These are phyloP conservation scores for Aspergillus carlsbadensis DNA, from an alignment of 495 filamentous ascomycete genomes.

Conservation along the genomic window DNA sequence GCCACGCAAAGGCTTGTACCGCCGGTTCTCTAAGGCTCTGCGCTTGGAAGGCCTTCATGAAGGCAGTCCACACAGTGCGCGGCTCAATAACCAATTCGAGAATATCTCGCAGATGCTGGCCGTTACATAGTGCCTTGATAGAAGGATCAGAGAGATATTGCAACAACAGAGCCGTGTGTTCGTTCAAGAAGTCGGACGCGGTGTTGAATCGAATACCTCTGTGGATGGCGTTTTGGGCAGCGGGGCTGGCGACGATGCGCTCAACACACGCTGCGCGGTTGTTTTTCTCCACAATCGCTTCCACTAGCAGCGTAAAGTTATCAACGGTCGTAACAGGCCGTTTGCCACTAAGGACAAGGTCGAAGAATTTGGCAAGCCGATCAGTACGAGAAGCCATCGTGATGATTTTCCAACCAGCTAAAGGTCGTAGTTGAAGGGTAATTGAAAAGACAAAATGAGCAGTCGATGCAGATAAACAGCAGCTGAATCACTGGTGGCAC, in stretches of 20 bases:
- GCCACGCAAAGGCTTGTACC: conserved; percentile 55
- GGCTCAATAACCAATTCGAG: conserved; percentile 55
- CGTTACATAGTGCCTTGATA: conserved; percentile 54
- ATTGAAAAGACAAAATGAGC: background rate
- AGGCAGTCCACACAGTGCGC: conserved; percentile 58
- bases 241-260: conserved; percentile 49
- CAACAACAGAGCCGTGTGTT: conserved; percentile 27
- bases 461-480: background rate
- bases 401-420: background rate
- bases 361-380: conserved; percentile 33
- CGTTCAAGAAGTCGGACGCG: conserved; percentile 52
- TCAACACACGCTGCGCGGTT: conserved; percentile 54
- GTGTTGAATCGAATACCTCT: conserved; percentile 48
- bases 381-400: conserved; percentile 19
- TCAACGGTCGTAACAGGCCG: conserved; percentile 24
- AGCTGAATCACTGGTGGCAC: background rate
- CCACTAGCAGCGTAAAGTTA: conserved; percentile 57
- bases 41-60: conserved; percentile 43
- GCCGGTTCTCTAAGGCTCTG: conserved; percentile 37
- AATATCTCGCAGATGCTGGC: conserved; percentile 54
- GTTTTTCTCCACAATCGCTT: conserved; percentile 52
- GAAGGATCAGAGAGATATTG: conserved; percentile 23
- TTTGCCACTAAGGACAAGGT: conserved; percentile 31
- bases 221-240: conserved; percentile 48
- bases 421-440: background rate